Conservation (phyloP, 208 protist genomes). For the Tritrichomonas musculus region DNA sequence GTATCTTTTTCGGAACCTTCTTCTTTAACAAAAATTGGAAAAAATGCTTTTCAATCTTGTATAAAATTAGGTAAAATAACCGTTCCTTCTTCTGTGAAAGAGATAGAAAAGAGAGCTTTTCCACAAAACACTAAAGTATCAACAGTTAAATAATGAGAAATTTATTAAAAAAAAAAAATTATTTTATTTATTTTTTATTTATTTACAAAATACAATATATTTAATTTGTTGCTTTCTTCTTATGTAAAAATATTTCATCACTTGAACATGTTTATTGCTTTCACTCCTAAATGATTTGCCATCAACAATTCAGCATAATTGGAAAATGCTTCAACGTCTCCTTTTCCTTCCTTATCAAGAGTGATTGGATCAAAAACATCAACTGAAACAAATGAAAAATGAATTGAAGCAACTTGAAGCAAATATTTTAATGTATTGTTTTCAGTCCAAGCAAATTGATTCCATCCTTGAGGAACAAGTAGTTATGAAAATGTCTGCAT, state of each 20-base stretch:
- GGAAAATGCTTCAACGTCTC: not conserved
- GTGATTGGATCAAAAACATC: not conserved
- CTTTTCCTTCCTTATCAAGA: not conserved
- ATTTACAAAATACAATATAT: too few relatives aligned
- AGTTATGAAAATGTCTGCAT: too few relatives aligned
- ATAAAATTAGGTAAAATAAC: too few relatives aligned
- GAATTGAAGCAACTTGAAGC: not conserved
- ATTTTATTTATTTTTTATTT: too few relatives aligned
- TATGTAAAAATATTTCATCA: not conserved
- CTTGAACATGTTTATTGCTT: not conserved
- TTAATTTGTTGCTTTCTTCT: not conserved
- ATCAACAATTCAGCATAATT: not conserved
- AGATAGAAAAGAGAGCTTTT: too few relatives aligned
- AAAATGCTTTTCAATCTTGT: too few relatives aligned
- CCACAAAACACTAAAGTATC: too few relatives aligned
- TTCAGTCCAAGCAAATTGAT: not conserved
- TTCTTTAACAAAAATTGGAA: too few relatives aligned
- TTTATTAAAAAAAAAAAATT: too few relatives aligned
- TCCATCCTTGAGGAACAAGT: slow-evolving; percentile 24
- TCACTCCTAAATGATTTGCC: not conserved
- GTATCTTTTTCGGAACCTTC: too few relatives aligned
- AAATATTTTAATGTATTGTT: not conserved
- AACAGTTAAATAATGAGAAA: too few relatives aligned
- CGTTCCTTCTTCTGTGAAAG: too few relatives aligned
- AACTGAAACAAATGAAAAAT: not conserved